Evolutionary conservation across 164 flowering plant genomes (phyloP), one percentile per base, ranked within the genome.

Genomic region (Tetrastigma voinierianum): DNA sequence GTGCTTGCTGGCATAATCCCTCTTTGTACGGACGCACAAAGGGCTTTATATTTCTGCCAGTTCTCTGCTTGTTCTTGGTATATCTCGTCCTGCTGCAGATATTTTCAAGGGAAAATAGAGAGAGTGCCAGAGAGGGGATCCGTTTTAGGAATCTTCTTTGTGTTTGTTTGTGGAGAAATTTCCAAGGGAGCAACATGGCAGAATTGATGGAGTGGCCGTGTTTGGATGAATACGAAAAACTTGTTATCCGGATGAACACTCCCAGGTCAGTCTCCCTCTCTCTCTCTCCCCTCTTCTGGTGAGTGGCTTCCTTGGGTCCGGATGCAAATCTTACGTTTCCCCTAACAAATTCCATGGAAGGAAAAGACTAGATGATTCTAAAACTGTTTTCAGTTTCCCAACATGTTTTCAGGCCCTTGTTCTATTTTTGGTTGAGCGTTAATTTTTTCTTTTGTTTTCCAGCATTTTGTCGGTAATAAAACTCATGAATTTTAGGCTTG

Each of bases 191-290:
- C 6, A 45, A 11, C 6, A 16, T 1, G 5, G 51, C 13, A 4
- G 51, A 17, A 23, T 19, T 69, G 48, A 84, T 87, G 86, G 92
- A 82, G 71, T 75, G 86, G 86, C 57, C 78, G 24, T 67, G 78
- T 71, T 45, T 80, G 61, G 80, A 89, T 66, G 99, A 95, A 64
- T 92, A 84, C 60, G 93, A 92, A 62, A 96, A 93, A 81, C 97
- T 96, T 68, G 78, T 90, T 2, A 76, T 80, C 6, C 79, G 98
- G 15, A 89, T 96, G 95, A 84, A 74, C 79, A 86, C 91, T 51
- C 98, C 99, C 10, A 89, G 98, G 99, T 94, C 47, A 13, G 82
- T 72, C 25, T 6, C 65, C 71, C 25, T 6, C 65, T 51, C 52
- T 9, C 20, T 7, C 57, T 21, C 7, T 17, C 0, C 59, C 1